These are phyloP conservation scores for Emergomyces pasteurianus DNA, from an alignment of 2,329 filamentous ascomycete species.

Conservation along the genomic window DNA sequence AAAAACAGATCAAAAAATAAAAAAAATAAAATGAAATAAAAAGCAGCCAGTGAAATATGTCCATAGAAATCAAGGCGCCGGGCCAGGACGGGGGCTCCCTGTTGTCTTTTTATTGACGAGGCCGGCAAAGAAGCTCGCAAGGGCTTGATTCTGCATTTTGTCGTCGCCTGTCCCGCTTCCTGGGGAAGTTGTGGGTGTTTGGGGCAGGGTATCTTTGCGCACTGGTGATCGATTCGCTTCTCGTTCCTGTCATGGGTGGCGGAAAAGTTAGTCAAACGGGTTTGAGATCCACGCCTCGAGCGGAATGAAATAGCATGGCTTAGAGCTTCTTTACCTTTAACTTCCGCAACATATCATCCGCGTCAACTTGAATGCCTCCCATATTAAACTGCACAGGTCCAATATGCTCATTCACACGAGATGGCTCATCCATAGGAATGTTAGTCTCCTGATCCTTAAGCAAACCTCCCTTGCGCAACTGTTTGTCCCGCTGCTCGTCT, in stretches of 20 bases:
- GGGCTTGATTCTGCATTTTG: slow-evolving; percentile 46
- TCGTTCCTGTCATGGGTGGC: slow-evolving; percentile 25
- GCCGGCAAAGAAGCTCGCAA: slow-evolving; percentile 49
- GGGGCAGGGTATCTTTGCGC: slow-evolving; percentile 20
- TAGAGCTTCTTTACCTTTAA: slow-evolving; percentile 51
- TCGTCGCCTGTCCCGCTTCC: slow-evolving; percentile 23
- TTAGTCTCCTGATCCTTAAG: slow-evolving; percentile 15
- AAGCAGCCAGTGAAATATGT: neutral
- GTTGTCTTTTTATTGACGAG: slow-evolving; percentile 41
- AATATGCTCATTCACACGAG: slow-evolving; percentile 61
- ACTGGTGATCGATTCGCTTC: slow-evolving; percentile 30
- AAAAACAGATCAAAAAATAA: neutral
- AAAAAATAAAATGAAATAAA: neutral
- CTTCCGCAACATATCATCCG: slow-evolving; percentile 81
- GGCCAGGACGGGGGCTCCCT: slow-evolving; percentile 27
- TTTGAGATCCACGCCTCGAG: neutral
- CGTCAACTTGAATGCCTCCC: slow-evolving; percentile 91
- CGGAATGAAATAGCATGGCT: slow-evolving; percentile 1
- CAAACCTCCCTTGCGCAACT: slow-evolving; percentile 18
- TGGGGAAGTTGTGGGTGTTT: slow-evolving; percentile 17
- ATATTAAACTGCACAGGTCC: slow-evolving; percentile 96
- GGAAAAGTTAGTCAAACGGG: neutral
- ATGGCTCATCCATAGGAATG: slow-evolving; percentile 23
- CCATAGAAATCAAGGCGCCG: slow-evolving; percentile 17
- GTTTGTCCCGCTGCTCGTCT: slow-evolving; percentile 35